Base-by-base conservation (phyloP, 192 early-diverging fungal species). In the Coemansia umbellata region DNA sequence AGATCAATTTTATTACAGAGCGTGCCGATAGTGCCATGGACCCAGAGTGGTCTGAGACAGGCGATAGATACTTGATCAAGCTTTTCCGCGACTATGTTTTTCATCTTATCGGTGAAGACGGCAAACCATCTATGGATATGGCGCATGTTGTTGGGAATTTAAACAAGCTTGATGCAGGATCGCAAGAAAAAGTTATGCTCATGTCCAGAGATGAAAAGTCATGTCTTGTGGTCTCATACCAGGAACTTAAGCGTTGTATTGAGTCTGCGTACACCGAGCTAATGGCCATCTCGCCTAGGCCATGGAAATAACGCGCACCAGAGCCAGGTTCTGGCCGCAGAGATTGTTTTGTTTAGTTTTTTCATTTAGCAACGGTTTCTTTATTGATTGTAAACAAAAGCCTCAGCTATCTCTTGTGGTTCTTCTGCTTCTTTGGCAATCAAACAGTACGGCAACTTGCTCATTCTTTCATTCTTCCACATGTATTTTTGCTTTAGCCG, bases 71-170 rank as follows among this genome's bases (percentile, higher is more conserved):
- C 67, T 82, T 98, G 39, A 85, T 97, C 48, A 97, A 97, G 74
- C 79, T 99, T 15, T 99, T 99, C 65, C 81, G 97, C 40, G 97
- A 99, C 70, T 96, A 94, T 55, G 89, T 98, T 18, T 99, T 99
- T 64, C 97, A 98, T 67, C 89, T 92, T 62, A 93, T 96, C 11
- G 85, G 94, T 59, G 85, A 87, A 30, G 74, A 81, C 32, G 92
- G 92, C 7, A 76, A 80, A 32, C 90, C 95, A 8, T 81, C 93
- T 11, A 64, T 94, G 9, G 93, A 95, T 60, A 85, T 98, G 74
- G 86, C 87, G 3, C 97, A 99, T 80, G 89, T 97, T 10, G 36
- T 99, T 22, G 84, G 87, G 14, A 93, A 92, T 63, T 79, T 99
- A 43, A 99, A 98, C 77, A 97, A 94, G 87, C 74, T 99, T 62